Conservation (phyloP, 768 basidiomycete genomes). For the Obba rivulosa region DNA sequence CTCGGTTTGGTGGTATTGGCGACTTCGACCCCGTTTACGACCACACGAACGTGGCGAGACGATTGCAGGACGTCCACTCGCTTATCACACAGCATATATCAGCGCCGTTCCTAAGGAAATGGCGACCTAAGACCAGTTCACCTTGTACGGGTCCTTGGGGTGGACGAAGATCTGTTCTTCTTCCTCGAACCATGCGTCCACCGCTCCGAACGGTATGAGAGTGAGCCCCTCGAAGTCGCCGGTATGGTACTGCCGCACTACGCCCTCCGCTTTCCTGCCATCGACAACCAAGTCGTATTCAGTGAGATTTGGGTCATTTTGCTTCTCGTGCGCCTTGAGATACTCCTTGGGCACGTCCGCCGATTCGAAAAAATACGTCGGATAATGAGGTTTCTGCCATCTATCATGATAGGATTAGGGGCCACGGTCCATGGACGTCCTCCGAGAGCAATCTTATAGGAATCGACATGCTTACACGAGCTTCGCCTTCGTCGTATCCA, state of each 20-base stretch:
- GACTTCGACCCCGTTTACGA: slow-evolving; percentile 57
- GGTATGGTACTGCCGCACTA: slow-evolving; percentile 31
- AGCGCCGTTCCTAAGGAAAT: neutral
- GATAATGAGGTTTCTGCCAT: slow-evolving; percentile 52
- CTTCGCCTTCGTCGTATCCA: slow-evolving; percentile 53
- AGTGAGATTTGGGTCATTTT: slow-evolving; percentile 16
- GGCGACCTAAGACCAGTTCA: slow-evolving; percentile 16
- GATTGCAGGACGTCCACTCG: slow-evolving; percentile 57
- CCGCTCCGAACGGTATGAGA: slow-evolving; percentile 42
- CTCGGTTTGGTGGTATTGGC: slow-evolving; percentile 51
- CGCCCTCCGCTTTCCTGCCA: slow-evolving; percentile 31
- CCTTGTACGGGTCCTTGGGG: slow-evolving; percentile 69
- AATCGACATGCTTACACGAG: slow-evolving; percentile 45
- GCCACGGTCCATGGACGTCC: neutral
- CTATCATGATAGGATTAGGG: slow-evolving; percentile 22
- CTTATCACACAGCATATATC: slow-evolving; percentile 25
- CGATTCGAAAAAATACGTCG: slow-evolving; percentile 47
- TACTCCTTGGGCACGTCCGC: slow-evolving; percentile 41
- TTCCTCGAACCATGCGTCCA: slow-evolving; percentile 67
- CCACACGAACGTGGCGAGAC: slow-evolving; percentile 55
- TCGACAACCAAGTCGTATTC: slow-evolving; percentile 45
- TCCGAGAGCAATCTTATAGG: neutral
- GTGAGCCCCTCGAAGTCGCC: slow-evolving; percentile 41
- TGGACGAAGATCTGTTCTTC: slow-evolving; percentile 58
- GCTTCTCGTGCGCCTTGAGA: slow-evolving; percentile 24